Percentiles rank a stretch among this genome's conserved stretches.
These are phyloP conservation scores for Sporothrix sp. DNA, from an alignment of 2,329 filamentous ascomycete species.

Conservation along the genomic window DNA sequence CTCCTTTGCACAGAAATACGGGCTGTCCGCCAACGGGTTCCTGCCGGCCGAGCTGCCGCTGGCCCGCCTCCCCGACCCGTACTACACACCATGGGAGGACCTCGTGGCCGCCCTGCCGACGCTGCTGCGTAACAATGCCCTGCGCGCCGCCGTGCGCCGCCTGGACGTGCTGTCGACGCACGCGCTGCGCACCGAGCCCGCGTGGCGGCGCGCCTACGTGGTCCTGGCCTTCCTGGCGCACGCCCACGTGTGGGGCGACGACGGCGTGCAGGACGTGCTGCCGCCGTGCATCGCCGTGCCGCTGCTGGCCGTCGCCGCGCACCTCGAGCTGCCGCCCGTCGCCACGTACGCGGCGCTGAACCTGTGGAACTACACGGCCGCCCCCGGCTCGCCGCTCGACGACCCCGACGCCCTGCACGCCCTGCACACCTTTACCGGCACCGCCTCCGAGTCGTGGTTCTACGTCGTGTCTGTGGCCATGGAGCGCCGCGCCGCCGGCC, in stretches of 20 bases:
- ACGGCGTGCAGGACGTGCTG: slow-evolving; percentile 63
- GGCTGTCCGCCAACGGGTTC: slow-evolving; percentile 56
- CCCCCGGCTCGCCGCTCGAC: slow-evolving; percentile 30
- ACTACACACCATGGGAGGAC: slow-evolving; percentile 73
- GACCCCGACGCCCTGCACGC: slow-evolving; percentile 60
- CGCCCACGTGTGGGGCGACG: slow-evolving; percentile 82
- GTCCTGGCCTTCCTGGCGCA: slow-evolving; percentile 73
- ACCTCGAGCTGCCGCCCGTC: slow-evolving; percentile 74
- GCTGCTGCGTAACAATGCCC: slow-evolving; percentile 52
- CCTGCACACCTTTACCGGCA: slow-evolving; percentile 78
- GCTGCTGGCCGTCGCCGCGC: slow-evolving; percentile 58
- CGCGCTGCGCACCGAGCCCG: slow-evolving; percentile 50
- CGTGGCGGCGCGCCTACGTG: slow-evolving; percentile 76
- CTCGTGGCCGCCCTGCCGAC: slow-evolving; percentile 57
- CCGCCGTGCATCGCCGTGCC: slow-evolving; percentile 71
- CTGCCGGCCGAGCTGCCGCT: slow-evolving; percentile 63
- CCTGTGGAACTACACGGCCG: slow-evolving; percentile 69
- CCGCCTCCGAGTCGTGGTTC: slow-evolving; percentile 89
- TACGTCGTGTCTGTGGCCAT: slow-evolving; percentile 82
- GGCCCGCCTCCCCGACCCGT: slow-evolving; percentile 52
- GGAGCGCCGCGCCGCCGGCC: slow-evolving; percentile 66
- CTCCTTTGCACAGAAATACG: slow-evolving; percentile 13
- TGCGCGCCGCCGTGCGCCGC: slow-evolving; percentile 52
- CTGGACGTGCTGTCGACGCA: slow-evolving; percentile 63
- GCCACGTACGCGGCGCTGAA: slow-evolving; percentile 83